Percentiles rank a stretch among this genome's conserved stretches.
These are phyloP conservation scores for Amphirosellinia nigrospora DNA, from an alignment of 495 filamentous ascomycete genomes.

Conservation along the genomic window DNA sequence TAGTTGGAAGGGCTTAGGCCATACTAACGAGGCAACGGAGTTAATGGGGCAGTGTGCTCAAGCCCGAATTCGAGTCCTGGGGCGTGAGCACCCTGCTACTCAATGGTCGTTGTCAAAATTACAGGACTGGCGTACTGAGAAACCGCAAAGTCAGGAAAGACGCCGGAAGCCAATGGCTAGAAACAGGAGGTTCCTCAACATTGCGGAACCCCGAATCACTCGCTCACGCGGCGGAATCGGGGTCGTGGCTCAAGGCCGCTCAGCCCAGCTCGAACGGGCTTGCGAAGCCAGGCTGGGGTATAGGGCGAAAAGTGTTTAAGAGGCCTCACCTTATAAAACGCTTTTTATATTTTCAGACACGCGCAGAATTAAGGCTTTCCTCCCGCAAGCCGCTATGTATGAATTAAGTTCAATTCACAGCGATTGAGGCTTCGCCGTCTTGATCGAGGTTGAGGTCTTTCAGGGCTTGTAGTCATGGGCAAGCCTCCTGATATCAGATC, in stretches of 20 bases:
- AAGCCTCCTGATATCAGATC: not conserved
- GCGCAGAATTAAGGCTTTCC: no score
- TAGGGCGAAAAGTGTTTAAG: not conserved
- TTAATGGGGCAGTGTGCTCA: constrained; percentile 7
- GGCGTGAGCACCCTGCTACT: not conserved
- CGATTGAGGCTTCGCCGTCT: not conserved
- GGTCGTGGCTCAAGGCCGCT: not conserved
- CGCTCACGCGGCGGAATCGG: not conserved
- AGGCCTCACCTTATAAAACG: not conserved
- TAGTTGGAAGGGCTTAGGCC: not conserved
- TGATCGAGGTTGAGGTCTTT: not conserved
- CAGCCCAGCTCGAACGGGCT: not conserved
- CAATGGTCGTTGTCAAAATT: not conserved
- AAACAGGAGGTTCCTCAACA: not conserved
- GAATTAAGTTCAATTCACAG: not conserved
- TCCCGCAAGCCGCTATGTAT: not conserved
- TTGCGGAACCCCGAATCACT: not conserved
- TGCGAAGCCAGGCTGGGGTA: not conserved
- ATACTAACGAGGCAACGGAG: not conserved
- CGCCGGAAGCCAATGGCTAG: not conserved
- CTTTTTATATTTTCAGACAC: not conserved
- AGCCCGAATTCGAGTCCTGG: not conserved
- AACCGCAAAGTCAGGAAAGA: not conserved
- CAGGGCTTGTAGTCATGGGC: not conserved
- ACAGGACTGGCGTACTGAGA: not conserved